Base-by-base conservation (phyloP, 1,284 basidiomycete genomes). In the Volvariella volvacea region DNA sequence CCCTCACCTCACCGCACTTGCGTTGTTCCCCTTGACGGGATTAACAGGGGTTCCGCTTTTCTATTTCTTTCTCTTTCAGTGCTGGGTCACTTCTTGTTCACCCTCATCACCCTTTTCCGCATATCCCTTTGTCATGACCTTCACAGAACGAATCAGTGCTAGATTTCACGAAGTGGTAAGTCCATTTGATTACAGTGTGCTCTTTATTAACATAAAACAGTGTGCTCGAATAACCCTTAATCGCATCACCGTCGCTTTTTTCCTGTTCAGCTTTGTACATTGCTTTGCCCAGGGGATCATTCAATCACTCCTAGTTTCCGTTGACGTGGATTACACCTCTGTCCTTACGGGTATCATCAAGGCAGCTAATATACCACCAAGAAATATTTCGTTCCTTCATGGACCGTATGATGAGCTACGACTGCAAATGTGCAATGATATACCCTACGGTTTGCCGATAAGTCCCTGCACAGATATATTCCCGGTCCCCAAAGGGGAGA, bases 281-380 rank as follows among this genome's bases (percentile, higher is more conserved):
- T 71, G 68, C 48, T 62, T 70, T 36, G 56, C 62, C 4, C 69
- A 71, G 44, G 69, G 67, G 51, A 57, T 74, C 43, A 62, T 77
- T 14, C 76, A 78, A 51, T 68, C 73, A 1, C 61, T 76, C 25
- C 61, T 77, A 4, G 72, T 67, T 54, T 64, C 63, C 22, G 50
- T 71, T 47, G 76, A 80, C 53, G 53, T 63, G 14, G 56, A 67
- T 31, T 72, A 71, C 48, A 55, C 58, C 43, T 45, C 53, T 3
- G 52, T 76, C 25, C 57, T 73, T 10, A 55, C 58, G 16, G 55
- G 52, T 6, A 67, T 80, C 47, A 59, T 71, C 16, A 43, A 56
- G 3, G 56, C 59, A 0, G 71, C 67, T 3, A 44, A 62, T 1
- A 64, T 76, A 33, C 66, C 70, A 1, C 21, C 53, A 1, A 44